phyloP scores from a whole-genome alignment of 108 stramenopile genomes.

The Cyclotella baltica region DNA sequence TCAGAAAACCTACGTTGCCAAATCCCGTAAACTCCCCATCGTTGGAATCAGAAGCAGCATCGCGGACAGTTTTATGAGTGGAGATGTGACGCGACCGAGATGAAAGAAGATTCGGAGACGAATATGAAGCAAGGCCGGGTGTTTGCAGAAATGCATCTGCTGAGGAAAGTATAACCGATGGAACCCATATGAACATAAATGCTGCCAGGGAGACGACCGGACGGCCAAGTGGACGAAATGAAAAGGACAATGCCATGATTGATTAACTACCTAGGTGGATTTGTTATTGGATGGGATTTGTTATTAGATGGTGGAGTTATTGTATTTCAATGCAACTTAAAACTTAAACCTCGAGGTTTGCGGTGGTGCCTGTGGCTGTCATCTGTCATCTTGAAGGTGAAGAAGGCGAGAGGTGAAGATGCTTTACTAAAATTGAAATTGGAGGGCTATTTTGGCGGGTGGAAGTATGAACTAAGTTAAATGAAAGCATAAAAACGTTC shows the following conservation, averaged over 20 bases:
- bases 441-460: no score
- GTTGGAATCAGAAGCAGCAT: conserved; percentile 13
- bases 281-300: no score
- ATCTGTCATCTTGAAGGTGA: no score
- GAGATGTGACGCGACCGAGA: not conserved
- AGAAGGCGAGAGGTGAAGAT: no score
- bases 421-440: no score
- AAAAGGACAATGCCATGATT: not conserved
- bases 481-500: no score
- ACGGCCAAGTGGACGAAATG: not conserved
- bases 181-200: not conserved
- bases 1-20: conserved; percentile 84
- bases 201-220: not conserved
- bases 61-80: not conserved
- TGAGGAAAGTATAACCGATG: not conserved
- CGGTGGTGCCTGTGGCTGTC: no score
- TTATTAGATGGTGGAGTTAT: no score
- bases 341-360: no score
- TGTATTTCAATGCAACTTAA: no score
- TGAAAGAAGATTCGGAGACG: not conserved
- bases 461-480: no score
- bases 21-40: conserved; percentile 44
- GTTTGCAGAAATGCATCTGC: conserved; percentile 7
- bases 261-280: no score
- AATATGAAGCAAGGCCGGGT: not conserved